Evolutionary conservation across 768 basidiomycete species (phyloP), one percentile per base, ranked within the genome.

Genomic region (Boletellus emodensis): DNA sequence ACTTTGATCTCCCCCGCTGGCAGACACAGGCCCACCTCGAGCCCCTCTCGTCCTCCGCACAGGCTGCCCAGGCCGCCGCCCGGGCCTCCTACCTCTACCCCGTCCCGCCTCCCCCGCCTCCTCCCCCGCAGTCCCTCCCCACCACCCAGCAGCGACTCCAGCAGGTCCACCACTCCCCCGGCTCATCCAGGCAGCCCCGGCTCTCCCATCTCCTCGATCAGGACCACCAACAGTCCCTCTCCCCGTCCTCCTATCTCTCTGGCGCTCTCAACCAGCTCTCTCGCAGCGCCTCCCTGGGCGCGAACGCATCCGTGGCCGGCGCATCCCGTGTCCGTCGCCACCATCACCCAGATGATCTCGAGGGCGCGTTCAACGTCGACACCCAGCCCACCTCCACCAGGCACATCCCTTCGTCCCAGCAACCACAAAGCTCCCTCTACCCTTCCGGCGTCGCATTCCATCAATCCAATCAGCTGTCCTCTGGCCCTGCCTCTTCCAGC

Each of bases 1-100:
- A 81, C 72, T 90, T 87, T 72, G 87, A 88, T 67, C 78, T 80
- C 50, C 78, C 79, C 54, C 78, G 78, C 62, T 79, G 76, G 78
- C 76, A 75, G 56, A 74, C 76, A 13, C 75, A 75, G 63, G 62
- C 71, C 32, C 65, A 68, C 38, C 64, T 71, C 61, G 75, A 77
- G 66, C 61, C 72, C 46, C 69, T 76, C 53, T 73, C 76, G 6
- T 85, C 83, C 71, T 75, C 24, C 24, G 24, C 83, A 0, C 83
- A 84, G 70, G 73, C 82, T 11, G 81, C 83, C 34, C 73, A 77
- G 49, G 65, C 72, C 2, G 70, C 72, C 1, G 68, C 72, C 2
- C 68, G 71, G 40, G 69, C 81, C 65, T 72, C 79, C 69, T 86
- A 82, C 64, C 67, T 84, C 55, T 78, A 78, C 62, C 64, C 70